Evolutionary conservation across 257 asterid genomes (phyloP), one percentile per base, ranked within the genome.

Genomic region (Scutellaria barbata): DNA sequence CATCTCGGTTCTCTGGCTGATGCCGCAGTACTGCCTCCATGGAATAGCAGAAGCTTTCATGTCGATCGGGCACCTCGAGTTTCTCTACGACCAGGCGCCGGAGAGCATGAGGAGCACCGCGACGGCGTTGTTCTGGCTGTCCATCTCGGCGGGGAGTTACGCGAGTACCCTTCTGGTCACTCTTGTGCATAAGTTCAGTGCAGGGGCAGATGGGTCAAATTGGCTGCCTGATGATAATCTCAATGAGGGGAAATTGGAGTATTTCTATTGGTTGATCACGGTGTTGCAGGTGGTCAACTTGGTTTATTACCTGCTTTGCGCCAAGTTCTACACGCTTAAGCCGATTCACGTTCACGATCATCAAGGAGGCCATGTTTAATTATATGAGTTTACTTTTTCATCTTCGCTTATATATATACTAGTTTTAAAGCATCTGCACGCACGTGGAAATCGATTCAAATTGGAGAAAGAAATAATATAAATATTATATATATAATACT

Each of bases 31-130:
- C 41, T 79, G 83, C 58, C 75, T 91, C 10, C 91, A 91, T 47
- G 96, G 97, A 10, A 53, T 86, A 0, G 97, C 96, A 8, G 97
- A 91, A 58, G 91, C 96, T 0, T 91, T 89, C 69, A 89, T 86
- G 95, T 89, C 95, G 18, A 86, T 91, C 53, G 95, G 96, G 10
- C 96, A 87, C 16, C 77, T 89, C 3, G 96, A 91, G 81, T 91
- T 91, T 61, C 83, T 91, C 73, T 89, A 85, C 42, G 96, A 91
- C 63, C 97, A 91, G 77, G 76, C 92, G 25, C 96, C 97, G 22
- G 96, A 91, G 80, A 89, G 97, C 57, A 89, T 91, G 97, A 74
- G 89, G 78, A 92, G 97, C 81, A 89, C 92, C 0, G 91, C 97
- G 0, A 85, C 87, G 0, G 96, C 97, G 14, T 22, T 89, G 39